Evolutionary conservation across 768 basidiomycete species (phyloP), one percentile per base, ranked within the genome.

Genomic region (Mycena alexandri): DNA sequence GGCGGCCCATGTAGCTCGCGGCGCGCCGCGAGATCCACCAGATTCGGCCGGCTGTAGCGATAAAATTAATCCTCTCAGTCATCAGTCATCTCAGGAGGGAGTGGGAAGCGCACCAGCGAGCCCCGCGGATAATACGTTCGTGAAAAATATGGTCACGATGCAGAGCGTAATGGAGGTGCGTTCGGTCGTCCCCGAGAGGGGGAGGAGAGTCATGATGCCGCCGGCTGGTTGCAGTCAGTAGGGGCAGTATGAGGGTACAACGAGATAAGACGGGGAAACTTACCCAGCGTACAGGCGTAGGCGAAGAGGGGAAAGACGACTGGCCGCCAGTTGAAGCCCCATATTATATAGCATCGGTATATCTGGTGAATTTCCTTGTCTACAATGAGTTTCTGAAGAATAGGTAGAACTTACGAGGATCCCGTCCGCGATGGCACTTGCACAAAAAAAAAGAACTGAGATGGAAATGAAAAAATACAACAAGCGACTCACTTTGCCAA

Each of bases 1-100:
- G 34, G 6, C 42, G 22, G 17, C 64, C 56, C 0, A 57, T 33
- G 21, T 42, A 24, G 14, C 2, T 22, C 14, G 56, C 19, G 2
- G 21, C 42, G 2, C 51, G 36, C 5, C 56, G 55, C 10, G 64
- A 52, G 16, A 65, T 65, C 56, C 56, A 65, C 64, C 64, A 65
- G 24, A 65, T 65, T 36, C 64, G 56, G 16, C 64, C 57, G 8
- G 64, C 64, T 65, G 42, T 5, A 51, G 17, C 25, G 21, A 22
- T 51, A n/a, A 25, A 16, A 53, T 21, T 19, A 14, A 16, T 34
- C n/a, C n/a, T n/a, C n/a, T n/a, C 29, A 29, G 29, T 29, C 3
- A 29, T 29, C 3, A 29, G 29, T 3, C 3, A 29, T 29, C 6
- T 29, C 29, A 29, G 3, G 29, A 29, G 29, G 29, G 22, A 21